Base-by-base conservation (phyloP, 2,329 filamentous ascomycete species). In the Colletotrichum sp. region DNA sequence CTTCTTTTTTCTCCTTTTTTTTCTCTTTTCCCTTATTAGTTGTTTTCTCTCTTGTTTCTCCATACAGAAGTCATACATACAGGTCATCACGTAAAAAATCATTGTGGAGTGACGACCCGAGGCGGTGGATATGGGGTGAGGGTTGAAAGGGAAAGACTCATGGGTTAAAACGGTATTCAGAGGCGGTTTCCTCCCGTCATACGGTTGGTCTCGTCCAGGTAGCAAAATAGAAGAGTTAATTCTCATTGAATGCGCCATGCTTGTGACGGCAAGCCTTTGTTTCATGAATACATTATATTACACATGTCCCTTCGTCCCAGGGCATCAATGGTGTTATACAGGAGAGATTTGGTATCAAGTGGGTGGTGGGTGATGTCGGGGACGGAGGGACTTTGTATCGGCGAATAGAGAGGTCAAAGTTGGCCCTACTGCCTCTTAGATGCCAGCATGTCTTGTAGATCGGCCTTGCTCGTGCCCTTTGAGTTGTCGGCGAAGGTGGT, bases 361-460 rank as follows among this genome's bases (percentile, higher is more conserved):
- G 28, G 30, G 34, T 61, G 14, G 7, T 6, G 34, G 21, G n/a
- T 12, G 52, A 36, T 21, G 43, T 12, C 43, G n/a, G 43, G 6
- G 43, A 21, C 43, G 10, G 43, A 52, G n/a, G 43, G 43, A 52
- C n/a, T 21, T 21, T 21, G 43, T 52, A 52, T 52, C 6, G 34
- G 13, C 13, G 16, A 12, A 2, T 5, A 30, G 18, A 8, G 14
- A 14, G 6, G 14, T 48, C 57, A 71, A 65, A 69, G 71, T 14
- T 68, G 57, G 63, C 60, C 8, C 28, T 74, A 76, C 48, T 76
- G 69, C 7, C 74, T 67, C 66, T 71, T 64, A 6, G 74, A 70
- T n/a, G 85, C 84, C 77, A 87, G 76, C 83, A 86, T 79, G 7
- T 82, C 82, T 79, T 86, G 85, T 21, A 87, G 84, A 57, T 86